Percentiles rank a stretch among this genome's conserved stretches.
Evolutionary conservation across 2,329 filamentous ascomycete genomes (phyloP).

Genomic region (Aspergillus arachidicola): DNA sequence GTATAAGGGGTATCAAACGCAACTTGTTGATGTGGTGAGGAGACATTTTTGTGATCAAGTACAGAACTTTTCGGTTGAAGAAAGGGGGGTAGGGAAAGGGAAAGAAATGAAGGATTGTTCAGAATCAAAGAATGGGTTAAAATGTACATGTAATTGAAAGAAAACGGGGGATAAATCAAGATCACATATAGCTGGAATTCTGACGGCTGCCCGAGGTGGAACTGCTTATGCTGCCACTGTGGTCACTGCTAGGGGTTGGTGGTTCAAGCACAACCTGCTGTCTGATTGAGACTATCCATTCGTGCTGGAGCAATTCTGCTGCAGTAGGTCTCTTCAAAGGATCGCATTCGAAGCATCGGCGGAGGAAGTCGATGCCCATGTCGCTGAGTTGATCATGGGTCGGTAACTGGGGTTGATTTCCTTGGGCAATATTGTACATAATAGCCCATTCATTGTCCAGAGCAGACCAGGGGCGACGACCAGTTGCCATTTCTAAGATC

Average conservation of each 20-base stretch:
- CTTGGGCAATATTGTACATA: slow-evolving; percentile 99
- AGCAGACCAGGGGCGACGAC: slow-evolving; percentile 88
- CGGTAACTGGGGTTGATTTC: slow-evolving; percentile 86
- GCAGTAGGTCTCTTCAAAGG: slow-evolving; percentile 77
- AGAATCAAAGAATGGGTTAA: slow-evolving; percentile 2
- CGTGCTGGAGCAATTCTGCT: slow-evolving; percentile 87
- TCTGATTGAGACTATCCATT: slow-evolving; percentile 70
- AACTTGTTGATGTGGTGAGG: slow-evolving; percentile 15
- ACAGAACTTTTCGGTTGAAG: neutral
- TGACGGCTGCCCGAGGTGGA: slow-evolving; percentile 33
- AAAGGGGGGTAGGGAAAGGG: neutral
- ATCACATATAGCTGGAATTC: slow-evolving; percentile 30
- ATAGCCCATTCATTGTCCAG: slow-evolving; percentile 99
- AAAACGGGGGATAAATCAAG: slow-evolving; percentile 1
- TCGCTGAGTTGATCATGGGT: slow-evolving; percentile 79
- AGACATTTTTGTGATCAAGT: neutral
- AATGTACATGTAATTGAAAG: slow-evolving; percentile 1
- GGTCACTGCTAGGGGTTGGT: slow-evolving; percentile 40
- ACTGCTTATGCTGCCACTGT: slow-evolving; percentile 41
- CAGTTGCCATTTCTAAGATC: slow-evolving; percentile 96
- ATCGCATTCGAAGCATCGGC: slow-evolving; percentile 82
- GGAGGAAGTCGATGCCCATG: slow-evolving; percentile 83
- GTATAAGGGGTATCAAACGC: slow-evolving; percentile 37
- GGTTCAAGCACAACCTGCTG: slow-evolving; percentile 51
- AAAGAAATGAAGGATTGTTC: neutral